Base-by-base conservation (phyloP, 257 asterid genomes). In the Penstemon newberryi region DNA sequence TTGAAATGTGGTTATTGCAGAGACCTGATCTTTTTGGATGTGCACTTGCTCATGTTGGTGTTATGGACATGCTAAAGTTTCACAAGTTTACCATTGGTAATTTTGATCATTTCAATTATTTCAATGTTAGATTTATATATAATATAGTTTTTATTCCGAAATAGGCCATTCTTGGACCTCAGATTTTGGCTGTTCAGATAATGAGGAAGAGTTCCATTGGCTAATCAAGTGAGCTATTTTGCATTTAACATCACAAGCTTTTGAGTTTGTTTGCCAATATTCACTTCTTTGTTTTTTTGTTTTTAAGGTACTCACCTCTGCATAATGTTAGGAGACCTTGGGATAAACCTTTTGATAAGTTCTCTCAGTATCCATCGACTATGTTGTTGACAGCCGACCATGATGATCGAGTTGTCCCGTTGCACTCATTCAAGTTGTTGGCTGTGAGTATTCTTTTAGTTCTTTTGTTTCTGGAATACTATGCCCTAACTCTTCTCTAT, bases 311-410 rank as follows among this genome's bases (percentile, higher is more conserved):
- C 81, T 90, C 96, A 5, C 96, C 95, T 4, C 70, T 90, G 74
- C 96, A 90, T 70, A 90, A 90, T 67, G 91, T 87, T 12, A 84
- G 71, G 66, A 78, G 95, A 73, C 96, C 93, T 2, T 90, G 95
- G 96, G 92, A 89, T 37, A 75, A 79, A 42, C 56, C 61, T 60
- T 56, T 36, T 1, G 66, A 53, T 47, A 61, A 71, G 70, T 59
- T 41, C 41, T 70, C 19, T 43, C 96, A 87, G 61, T 90, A 90
- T 65, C 96, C 96, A 39, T 60, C 95, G 15, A 86, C 88, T 40
- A 90, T 87, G 96, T 56, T 90, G 39, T 55, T 86, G 60, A 90
- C 95, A 10, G 96, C 96, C 7, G 95, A 90, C 78, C 96, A 90
- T 19, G 96, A 90, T 69, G 93, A 90, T 59, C 79, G 96, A 5